Conservation (phyloP, 805 yeast genomes). For the Candida koratica region DNA sequence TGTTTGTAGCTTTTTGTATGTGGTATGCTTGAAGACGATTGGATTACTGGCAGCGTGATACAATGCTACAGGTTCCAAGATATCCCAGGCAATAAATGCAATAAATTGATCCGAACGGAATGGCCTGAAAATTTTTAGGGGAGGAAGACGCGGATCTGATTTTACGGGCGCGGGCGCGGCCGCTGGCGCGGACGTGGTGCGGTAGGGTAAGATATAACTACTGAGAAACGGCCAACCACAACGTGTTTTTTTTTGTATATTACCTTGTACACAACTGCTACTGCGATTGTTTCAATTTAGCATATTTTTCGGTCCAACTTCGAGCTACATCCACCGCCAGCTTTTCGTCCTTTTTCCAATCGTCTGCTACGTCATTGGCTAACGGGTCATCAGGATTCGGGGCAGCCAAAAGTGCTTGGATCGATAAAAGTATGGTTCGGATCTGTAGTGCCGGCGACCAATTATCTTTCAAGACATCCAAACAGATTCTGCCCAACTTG, state of each 20-base stretch:
- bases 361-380: constrained; percentile 96
- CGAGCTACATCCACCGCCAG: constrained; percentile 77
- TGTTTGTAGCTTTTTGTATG: no score
- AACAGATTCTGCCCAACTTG: constrained; percentile 88
- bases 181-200: no score
- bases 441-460: constrained; percentile 99
- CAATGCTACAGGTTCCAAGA: no score
- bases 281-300: constrained; percentile 33
- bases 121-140: constrained; percentile 5
- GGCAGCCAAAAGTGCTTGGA: constrained; percentile 90
- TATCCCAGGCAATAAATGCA: no score
- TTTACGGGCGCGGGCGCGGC: constrained; percentile 2
- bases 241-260: no score
- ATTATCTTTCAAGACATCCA: constrained; percentile 89
- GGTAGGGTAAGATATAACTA: no score
- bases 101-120: not conserved
- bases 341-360: constrained; percentile 84
- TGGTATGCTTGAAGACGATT: no score
- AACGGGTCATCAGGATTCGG: constrained; percentile 98
- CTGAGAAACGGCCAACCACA: no score
- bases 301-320: constrained; percentile 68
- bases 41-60: no score
- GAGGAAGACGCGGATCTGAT: constrained; percentile 7
- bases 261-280: no score
- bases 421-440: constrained; percentile 82